phyloP scores from a whole-genome alignment of 2,329 filamentous ascomycete genomes.

The Elsinoe necatrix region DNA sequence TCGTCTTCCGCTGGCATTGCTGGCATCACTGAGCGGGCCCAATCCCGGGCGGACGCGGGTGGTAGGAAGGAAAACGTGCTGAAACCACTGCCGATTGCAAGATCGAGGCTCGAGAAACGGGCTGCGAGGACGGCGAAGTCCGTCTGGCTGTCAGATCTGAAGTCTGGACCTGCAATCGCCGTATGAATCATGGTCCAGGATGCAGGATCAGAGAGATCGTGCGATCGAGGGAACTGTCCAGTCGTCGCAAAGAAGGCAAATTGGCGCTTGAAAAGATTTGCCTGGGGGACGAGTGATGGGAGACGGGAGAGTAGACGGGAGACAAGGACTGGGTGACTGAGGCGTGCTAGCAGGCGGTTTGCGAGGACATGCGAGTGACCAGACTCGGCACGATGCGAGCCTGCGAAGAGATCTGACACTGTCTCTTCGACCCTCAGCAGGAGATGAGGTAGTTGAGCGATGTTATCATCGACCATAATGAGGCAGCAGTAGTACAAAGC shows the following conservation, averaged over 20 bases:
- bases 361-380: background rate
- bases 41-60: slow-evolving; percentile 19
- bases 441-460: background rate
- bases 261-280: slow-evolving; percentile 55
- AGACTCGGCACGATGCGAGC: background rate
- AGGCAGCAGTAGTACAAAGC: background rate
- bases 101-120: slow-evolving; percentile 60
- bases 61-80: slow-evolving; percentile 23
- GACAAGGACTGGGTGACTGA: slow-evolving; percentile 46
- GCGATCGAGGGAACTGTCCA: slow-evolving; percentile 14
- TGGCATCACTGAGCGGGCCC: background rate
- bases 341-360: slow-evolving; percentile 18
- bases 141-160: slow-evolving; percentile 47
- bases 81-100: slow-evolving; percentile 61
- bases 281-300: slow-evolving; percentile 42
- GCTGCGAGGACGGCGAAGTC: slow-evolving; percentile 63
- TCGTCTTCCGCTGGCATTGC: slow-evolving; percentile 8
- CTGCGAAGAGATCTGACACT: background rate
- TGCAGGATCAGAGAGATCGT: background rate
- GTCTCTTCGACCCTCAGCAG: background rate
- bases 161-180: slow-evolving; percentile 27
- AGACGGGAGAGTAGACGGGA: slow-evolving; percentile 52
- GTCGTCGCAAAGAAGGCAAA: slow-evolving; percentile 60
- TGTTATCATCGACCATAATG: background rate
- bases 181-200: slow-evolving; percentile 2